Conservation (phyloP, 306 rosid species). For the Bauhinia variegata region DNA sequence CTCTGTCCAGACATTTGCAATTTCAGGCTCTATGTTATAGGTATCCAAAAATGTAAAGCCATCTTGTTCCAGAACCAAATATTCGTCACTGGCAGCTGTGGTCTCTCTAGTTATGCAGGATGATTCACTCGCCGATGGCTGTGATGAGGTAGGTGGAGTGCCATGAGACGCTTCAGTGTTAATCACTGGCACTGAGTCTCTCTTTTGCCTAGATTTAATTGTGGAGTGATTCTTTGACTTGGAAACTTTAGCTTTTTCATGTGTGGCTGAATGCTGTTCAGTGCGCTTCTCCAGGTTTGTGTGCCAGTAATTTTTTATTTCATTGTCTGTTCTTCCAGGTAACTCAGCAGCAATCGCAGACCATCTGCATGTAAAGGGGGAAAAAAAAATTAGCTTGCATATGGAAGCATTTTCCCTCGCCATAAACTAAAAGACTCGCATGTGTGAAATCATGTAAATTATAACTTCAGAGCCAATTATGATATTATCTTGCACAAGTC, state of each 20-base stretch:
- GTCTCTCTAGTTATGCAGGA: not conserved
- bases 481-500: too few relatives aligned
- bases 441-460: too few relatives aligned
- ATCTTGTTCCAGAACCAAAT: not conserved
- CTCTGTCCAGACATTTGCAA: conserved; percentile 15
- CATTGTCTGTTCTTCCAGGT: conserved; percentile 70
- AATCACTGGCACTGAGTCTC: too few relatives aligned
- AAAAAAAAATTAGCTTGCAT: not conserved
- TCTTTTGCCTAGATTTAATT: not conserved
- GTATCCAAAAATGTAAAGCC: conserved; percentile 7
- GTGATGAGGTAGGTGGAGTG: not conserved
- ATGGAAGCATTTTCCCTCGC: too few relatives aligned
- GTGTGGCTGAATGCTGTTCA: not conserved
- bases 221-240: conserved; percentile 14
- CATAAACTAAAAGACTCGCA: too few relatives aligned
- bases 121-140: not conserved
- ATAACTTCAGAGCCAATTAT: too few relatives aligned
- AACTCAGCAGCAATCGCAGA: conserved; percentile 42
- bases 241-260: not conserved
- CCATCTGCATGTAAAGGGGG: not conserved
- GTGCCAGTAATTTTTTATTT: conserved; percentile 66
- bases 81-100: not conserved
- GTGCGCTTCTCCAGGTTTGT: conserved; percentile 35
- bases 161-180: not conserved
- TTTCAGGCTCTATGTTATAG: not conserved